Evolutionary conservation across 1,139 yeast genomes (phyloP).

Genomic region (Saccharomycopsis crataegensis): DNA sequence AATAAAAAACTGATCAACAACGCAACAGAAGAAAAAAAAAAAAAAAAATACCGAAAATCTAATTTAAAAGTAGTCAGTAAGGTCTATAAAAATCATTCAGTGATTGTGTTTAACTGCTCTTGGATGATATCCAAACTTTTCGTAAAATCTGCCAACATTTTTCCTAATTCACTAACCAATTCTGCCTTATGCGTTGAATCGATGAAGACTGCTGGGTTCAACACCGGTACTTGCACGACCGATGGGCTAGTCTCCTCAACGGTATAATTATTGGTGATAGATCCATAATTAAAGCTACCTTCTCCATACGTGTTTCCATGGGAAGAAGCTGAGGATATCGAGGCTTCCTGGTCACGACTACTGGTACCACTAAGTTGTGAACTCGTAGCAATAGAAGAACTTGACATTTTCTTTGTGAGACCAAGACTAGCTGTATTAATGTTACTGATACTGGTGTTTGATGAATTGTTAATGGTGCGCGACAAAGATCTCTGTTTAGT

Average conservation of each 20-base stretch:
- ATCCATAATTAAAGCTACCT: background rate
- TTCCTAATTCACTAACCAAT: slow-evolving; percentile 15
- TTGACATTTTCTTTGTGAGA: slow-evolving; percentile 1
- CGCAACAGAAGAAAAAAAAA: too few relatives aligned
- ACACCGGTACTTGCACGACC: slow-evolving; percentile 6
- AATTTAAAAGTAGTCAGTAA: too few relatives aligned
- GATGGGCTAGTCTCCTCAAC: background rate
- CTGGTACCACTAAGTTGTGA: background rate
- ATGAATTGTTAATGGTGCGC: background rate
- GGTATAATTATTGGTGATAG: slow-evolving; percentile 2
- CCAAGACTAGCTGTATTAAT: background rate
- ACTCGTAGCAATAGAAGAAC: slow-evolving; percentile 2
- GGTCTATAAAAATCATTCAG: background rate
- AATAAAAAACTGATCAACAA: too few relatives aligned
- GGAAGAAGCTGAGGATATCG: slow-evolving; percentile 8
- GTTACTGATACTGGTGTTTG: background rate
- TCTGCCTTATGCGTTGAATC: slow-evolving; percentile 16
- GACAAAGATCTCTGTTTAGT: background rate
- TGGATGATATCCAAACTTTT: slow-evolving; percentile 17
- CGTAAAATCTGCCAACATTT: slow-evolving; percentile 14
- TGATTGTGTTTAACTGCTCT: slow-evolving; percentile 10
- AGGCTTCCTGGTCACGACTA: slow-evolving; percentile 10
- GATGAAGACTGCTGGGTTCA: slow-evolving; percentile 17
- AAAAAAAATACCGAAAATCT: background rate
- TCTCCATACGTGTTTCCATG: background rate